Conservation (phyloP, 108 stramenopile genomes). For the Cyclotella choctawhatcheeana region DNA sequence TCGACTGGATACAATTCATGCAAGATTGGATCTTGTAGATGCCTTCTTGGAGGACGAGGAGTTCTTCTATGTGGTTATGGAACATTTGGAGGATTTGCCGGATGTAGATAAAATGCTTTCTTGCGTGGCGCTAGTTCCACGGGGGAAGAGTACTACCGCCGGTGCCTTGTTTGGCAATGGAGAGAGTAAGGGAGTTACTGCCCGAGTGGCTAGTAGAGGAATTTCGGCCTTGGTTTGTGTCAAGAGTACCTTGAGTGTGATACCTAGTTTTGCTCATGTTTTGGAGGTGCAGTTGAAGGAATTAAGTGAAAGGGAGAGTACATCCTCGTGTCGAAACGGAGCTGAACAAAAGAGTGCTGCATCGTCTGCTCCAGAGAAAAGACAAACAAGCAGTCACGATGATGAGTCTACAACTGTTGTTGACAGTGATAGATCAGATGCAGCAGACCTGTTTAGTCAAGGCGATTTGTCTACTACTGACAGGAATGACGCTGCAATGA, state of each 20-base stretch:
- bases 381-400: slow-evolving; percentile 24
- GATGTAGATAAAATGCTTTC: slow-evolving; percentile 87
- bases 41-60: slow-evolving; percentile 78
- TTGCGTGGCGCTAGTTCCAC: slow-evolving; percentile 72
- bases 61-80: slow-evolving; percentile 84
- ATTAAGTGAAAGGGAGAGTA: slow-evolving; percentile 37
- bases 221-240: slow-evolving; percentile 87
- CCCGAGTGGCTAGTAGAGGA: slow-evolving; percentile 76
- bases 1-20: slow-evolving; percentile 76
- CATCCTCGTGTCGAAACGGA: neutral
- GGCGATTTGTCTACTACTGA: slow-evolving; percentile 28
- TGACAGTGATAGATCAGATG: slow-evolving; percentile 39
- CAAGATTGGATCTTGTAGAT: slow-evolving; percentile 88
- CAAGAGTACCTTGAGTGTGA: slow-evolving; percentile 73
- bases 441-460: slow-evolving; percentile 22
- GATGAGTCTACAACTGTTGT: slow-evolving; percentile 44
- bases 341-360: neutral
- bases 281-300: slow-evolving; percentile 71
- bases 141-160: slow-evolving; percentile 19
- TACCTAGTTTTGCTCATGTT: slow-evolving; percentile 70
- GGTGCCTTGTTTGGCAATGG: slow-evolving; percentile 46
- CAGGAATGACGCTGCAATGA: slow-evolving; percentile 44
- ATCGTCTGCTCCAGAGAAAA: neutral
- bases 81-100: slow-evolving; percentile 79
- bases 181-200: slow-evolving; percentile 48